Evolutionary conservation across 2,329 filamentous ascomycete genomes (phyloP), one percentile per base, ranked within the genome.

Genomic region (Exophiala oligosperma): DNA sequence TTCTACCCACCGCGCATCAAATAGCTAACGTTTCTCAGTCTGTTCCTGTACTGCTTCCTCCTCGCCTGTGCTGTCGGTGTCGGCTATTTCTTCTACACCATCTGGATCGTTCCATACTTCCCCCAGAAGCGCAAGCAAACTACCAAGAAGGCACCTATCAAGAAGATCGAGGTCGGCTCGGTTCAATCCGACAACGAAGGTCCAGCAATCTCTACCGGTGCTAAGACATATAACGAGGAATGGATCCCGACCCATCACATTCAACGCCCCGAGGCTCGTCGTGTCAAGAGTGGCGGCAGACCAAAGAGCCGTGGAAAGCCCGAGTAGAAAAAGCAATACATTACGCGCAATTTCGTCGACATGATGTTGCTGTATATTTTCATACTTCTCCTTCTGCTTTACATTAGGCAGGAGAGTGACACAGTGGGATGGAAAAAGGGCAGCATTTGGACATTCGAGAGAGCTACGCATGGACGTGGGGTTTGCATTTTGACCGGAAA

Each of bases 21-120:
- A 60, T 17, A 21, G 63, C 23, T 17, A 49, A 35, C 53, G 8
- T n/a, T 3, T 28, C 51, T 14, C 63, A 97, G 94, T 73, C 91
- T 97, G 79, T 99, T 99, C 86, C 86, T 99, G 63, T 97, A 97
- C 81, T 82, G 96, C 73, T 87, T 97, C 81, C 89, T 99, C 68
- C 81, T 88, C 54, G 87, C 83, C 62, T 84, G 82, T 63, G 95
- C 96, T 73, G 85, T 78, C 65, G 92, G 89, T 62, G 91, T 88
- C 54, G 84, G 89, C 73, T 97, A 93, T 85, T 96, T 96, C 77
- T 91, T 97, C 79, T 99, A 99, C 85, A 94, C 89, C 81, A 96
- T 93, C 70, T 97, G 93, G 92, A 89, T 99, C 77, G 90, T 92
- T 70, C 88, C 92, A 12, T 89, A 99, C 72, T 96, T 97, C 82